A percentile compares a stretch with the other conserved stretches of the same genome.
phyloP scores from a whole-genome alignment of 2,329 filamentous ascomycete genomes.

The Endoconidiophora laricicola region DNA sequence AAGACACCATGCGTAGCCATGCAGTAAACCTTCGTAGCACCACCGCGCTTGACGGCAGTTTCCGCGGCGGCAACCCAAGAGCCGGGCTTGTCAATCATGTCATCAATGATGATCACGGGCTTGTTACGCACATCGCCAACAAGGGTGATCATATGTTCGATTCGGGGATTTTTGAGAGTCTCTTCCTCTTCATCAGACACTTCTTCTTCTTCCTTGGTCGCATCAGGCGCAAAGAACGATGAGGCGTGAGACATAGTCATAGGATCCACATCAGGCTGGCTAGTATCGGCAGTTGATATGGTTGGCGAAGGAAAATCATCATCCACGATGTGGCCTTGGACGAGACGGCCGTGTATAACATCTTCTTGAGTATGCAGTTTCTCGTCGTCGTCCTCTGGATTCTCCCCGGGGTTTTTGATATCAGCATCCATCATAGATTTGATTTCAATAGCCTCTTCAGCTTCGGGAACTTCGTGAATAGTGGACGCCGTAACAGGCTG shows the following conservation, averaged over 20 bases:
- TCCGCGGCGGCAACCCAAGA: slow-evolving; percentile 97
- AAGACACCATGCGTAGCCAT: slow-evolving; percentile 96
- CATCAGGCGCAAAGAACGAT: slow-evolving; percentile 58
- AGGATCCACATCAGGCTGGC: slow-evolving; percentile 53
- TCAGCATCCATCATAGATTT: background rate
- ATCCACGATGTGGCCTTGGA: slow-evolving; percentile 90
- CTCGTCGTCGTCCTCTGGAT: slow-evolving; percentile 41
- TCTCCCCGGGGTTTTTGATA: slow-evolving; percentile 7
- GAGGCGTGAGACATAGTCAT: slow-evolving; percentile 72
- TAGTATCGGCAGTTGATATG: slow-evolving; percentile 51
- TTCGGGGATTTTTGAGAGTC: slow-evolving; percentile 57
- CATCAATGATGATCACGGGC: slow-evolving; percentile 87
- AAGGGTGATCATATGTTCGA: slow-evolving; percentile 93
- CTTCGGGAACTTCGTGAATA: slow-evolving; percentile 9
- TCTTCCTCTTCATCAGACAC: slow-evolving; percentile 89
- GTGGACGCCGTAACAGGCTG: slow-evolving; percentile 4
- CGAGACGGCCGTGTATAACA: slow-evolving; percentile 76
- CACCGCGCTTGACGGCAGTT: slow-evolving; percentile 83
- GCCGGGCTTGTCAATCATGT: slow-evolving; percentile 96
- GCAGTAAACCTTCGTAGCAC: slow-evolving; percentile 87
- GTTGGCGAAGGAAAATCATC: slow-evolving; percentile 76
- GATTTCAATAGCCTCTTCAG: slow-evolving; percentile 1
- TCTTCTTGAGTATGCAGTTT: slow-evolving; percentile 64
- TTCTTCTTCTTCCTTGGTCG: slow-evolving; percentile 59
- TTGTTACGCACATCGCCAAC: slow-evolving; percentile 83